phyloP scores from a whole-genome alignment of 208 protist species.

The Wallacemonas sp. region DNA sequence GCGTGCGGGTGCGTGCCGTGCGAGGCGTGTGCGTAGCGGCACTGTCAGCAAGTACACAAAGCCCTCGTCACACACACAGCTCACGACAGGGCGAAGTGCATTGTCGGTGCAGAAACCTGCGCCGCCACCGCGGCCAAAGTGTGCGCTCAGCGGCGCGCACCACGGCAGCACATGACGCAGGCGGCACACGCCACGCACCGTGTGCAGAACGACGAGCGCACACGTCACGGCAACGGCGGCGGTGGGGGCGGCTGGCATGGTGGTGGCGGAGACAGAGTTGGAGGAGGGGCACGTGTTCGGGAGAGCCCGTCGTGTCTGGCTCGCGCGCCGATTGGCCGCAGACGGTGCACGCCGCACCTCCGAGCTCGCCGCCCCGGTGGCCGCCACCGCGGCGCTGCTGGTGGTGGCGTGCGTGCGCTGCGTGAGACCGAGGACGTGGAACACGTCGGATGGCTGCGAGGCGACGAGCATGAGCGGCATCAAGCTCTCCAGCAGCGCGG shows the following conservation, averaged over 20 bases:
- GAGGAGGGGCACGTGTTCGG: no score
- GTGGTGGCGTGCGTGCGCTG: not conserved
- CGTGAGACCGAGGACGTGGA: constrained; percentile 1
- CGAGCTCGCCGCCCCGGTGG: not conserved
- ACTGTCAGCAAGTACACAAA: constrained; percentile 48
- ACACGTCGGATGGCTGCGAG: constrained; percentile 25
- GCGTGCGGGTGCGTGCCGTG: not conserved
- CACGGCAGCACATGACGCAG: constrained; percentile 38
- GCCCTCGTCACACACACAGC: constrained; percentile 60
- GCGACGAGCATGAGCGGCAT: constrained; percentile 30
- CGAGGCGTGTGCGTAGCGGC: constrained; percentile 4
- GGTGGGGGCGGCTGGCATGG: no score
- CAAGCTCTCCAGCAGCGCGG: not conserved
- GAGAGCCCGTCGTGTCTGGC: no score
- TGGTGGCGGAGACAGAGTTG: no score
- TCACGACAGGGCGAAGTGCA: constrained; percentile 34
- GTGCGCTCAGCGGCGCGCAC: constrained; percentile 13
- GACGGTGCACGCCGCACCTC: no score
- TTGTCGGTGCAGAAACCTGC: constrained; percentile 52
- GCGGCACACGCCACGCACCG: constrained; percentile 38
- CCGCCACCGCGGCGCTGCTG: not conserved
- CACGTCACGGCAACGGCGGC: constrained; percentile 25
- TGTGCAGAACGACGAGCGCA: constrained; percentile 41
- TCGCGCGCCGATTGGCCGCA: no score
- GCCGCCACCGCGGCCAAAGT: constrained; percentile 28